Percentiles rank a stretch among this genome's conserved stretches.
phyloP scores from a whole-genome alignment of 306 rosid genomes.

The Sindora glabra region DNA sequence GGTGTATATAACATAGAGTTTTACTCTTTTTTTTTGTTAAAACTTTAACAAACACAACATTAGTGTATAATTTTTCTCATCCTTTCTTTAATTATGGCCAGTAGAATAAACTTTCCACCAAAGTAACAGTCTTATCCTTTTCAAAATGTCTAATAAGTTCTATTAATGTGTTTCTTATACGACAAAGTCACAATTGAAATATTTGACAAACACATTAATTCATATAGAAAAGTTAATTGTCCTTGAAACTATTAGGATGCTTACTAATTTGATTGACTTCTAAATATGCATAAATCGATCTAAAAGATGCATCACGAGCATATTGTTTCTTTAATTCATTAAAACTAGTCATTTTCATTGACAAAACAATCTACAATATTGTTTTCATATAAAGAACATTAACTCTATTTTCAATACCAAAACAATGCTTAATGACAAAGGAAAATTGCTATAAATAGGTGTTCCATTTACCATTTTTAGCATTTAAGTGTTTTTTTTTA shows the following conservation, averaged over 20 bases:
- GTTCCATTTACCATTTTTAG: not conserved
- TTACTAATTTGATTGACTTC: not conserved
- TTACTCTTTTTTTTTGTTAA: not conserved
- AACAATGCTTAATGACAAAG: not conserved
- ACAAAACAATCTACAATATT: not conserved
- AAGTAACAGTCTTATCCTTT: not conserved
- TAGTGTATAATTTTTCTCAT: not conserved
- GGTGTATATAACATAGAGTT: no score
- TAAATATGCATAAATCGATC: not conserved
- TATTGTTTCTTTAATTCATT: not conserved
- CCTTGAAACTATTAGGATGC: not conserved
- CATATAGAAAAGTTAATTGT: no score
- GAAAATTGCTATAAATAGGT: not conserved
- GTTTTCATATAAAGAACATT: not conserved
- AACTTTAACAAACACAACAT: not conserved
- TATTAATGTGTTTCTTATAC: not conserved
- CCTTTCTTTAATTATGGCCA: not conserved
- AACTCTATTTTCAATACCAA: not conserved
- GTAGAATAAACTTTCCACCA: not conserved
- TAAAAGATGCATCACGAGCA: not conserved
- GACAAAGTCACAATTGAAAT: not conserved
- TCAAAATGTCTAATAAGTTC: not conserved
- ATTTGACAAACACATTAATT: not conserved
- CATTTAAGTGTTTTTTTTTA: not conserved
- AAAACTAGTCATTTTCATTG: not conserved